These are phyloP conservation scores for Talaromyces sp. DNA, from an alignment of 2,329 filamentous ascomycete species.

Conservation along the genomic window DNA sequence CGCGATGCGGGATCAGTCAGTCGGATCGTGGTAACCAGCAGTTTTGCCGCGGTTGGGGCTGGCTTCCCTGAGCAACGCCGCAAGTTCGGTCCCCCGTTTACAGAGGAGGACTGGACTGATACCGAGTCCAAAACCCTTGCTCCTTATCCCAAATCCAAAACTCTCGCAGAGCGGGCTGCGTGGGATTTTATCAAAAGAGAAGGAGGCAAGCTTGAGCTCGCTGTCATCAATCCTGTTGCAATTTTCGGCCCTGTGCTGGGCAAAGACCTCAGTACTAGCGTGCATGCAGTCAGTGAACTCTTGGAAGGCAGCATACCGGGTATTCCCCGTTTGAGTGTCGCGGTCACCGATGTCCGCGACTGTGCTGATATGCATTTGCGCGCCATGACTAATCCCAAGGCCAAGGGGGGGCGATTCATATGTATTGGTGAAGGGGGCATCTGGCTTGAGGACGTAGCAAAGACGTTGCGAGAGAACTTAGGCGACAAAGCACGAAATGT, in stretches of 20 bases:
- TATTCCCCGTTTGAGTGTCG: constrained; percentile 17
- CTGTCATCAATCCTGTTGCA: constrained; percentile 23
- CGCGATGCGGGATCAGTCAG: constrained; percentile 1
- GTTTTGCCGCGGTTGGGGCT: constrained; percentile 15
- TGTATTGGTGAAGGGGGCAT: constrained; percentile 4
- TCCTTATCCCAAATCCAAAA: constrained; percentile 31
- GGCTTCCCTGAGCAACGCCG: constrained; percentile 16
- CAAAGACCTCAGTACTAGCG: constrained; percentile 17
- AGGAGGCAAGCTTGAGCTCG: constrained; percentile 23
- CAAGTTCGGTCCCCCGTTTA: constrained; percentile 16
- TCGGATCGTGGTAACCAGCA: constrained; percentile 6
- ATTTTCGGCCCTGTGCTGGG: constrained; percentile 28
- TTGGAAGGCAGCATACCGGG: constrained; percentile 27
- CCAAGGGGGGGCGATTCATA: constrained; percentile 6
- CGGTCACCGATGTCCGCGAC: constrained; percentile 5
- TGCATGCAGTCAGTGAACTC: constrained; percentile 21
- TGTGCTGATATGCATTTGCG: constrained; percentile 6
- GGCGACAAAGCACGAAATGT: constrained; percentile 3
- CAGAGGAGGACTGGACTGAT: constrained; percentile 29
- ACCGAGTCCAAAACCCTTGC: constrained; percentile 13
- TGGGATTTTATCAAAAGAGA: constrained; percentile 30
- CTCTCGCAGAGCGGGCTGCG: constrained; percentile 28
- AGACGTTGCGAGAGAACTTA: constrained; percentile 1
- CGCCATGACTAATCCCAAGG: constrained; percentile 2
- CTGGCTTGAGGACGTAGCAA: constrained; percentile 3